A percentile compares a stretch with the other conserved stretches of the same genome.
These are phyloP conservation scores for Quillaja saponaria DNA, from an alignment of 306 rosid genomes.

Conservation along the genomic window DNA sequence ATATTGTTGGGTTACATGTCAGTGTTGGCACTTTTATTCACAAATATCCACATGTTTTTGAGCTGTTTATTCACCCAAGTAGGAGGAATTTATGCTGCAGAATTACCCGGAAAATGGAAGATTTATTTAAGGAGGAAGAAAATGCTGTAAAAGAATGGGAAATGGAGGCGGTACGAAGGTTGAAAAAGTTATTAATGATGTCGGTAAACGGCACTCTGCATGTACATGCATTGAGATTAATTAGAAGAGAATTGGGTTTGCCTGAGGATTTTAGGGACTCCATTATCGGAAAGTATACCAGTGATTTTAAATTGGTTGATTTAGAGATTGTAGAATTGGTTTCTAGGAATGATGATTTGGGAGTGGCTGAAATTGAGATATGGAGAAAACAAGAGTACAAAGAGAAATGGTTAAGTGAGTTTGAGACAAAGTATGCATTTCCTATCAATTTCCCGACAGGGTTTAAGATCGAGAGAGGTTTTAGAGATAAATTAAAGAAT, in stretches of 20 bases:
- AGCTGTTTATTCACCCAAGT: constrained; percentile 56
- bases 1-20: constrained; percentile 47
- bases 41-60: constrained; percentile 65
- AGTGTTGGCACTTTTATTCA: constrained; percentile 53
- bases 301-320: constrained; percentile 52
- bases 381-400: constrained; percentile 73
- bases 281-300: constrained; percentile 46
- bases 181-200: constrained; percentile 69
- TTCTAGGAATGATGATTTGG: constrained; percentile 42
- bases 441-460: constrained; percentile 71
- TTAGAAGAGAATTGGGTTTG: constrained; percentile 70
- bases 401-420: constrained; percentile 86
- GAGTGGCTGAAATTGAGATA: constrained; percentile 47
- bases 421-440: constrained; percentile 68
- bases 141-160: constrained; percentile 43
- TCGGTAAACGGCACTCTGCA: constrained; percentile 51
- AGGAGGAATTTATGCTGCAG: constrained; percentile 62
- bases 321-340: constrained; percentile 66
- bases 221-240: constrained; percentile 70
- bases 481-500: constrained; percentile 62
- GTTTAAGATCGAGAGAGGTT: constrained; percentile 56
- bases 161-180: constrained; percentile 48
- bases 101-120: constrained; percentile 41
- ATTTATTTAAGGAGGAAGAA: constrained; percentile 47
- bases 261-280: constrained; percentile 75